Conservation (phyloP, 2,329 filamentous ascomycete genomes). For the Metarhizium album region DNA sequence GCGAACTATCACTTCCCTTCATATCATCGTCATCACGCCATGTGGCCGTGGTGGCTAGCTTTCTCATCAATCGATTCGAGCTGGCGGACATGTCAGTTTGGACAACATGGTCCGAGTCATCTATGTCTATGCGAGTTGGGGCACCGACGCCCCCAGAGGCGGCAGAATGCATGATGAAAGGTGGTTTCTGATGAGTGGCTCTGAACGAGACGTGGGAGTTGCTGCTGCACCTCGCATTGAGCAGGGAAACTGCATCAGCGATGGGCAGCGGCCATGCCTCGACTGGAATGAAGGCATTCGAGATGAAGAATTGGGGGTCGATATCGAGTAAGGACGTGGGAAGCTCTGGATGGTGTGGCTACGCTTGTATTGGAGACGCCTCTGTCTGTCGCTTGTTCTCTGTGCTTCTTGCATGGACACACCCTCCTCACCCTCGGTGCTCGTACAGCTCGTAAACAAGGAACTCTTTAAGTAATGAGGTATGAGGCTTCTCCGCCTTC, state of each 20-base stretch:
- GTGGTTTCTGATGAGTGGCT: background rate
- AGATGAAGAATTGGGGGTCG: no score
- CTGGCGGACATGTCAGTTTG: background rate
- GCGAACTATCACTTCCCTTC: conserved; percentile 17
- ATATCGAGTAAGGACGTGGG: background rate
- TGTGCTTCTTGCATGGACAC: background rate
- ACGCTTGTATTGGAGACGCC: no score
- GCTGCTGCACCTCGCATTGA: conserved; percentile 4
- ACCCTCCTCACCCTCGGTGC: background rate
- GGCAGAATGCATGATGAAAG: background rate
- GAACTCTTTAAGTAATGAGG: background rate
- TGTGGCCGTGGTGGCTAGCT: conserved; percentile 12
- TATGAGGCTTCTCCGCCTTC: background rate
- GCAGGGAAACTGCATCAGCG: conserved; percentile 6
- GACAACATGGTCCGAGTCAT: background rate
- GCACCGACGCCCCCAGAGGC: background rate
- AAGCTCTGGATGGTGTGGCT: background rate
- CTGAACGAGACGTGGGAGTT: background rate
- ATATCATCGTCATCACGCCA: conserved; percentile 17
- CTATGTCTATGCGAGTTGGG: background rate
- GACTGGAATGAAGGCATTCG: conserved; percentile 7
- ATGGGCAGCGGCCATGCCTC: conserved; percentile 6
- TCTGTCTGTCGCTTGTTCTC: background rate
- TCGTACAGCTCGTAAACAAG: background rate
- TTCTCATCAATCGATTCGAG: background rate